Conservation (phyloP, 495 filamentous ascomycete species). For the Annulohypoxylon nitens region DNA sequence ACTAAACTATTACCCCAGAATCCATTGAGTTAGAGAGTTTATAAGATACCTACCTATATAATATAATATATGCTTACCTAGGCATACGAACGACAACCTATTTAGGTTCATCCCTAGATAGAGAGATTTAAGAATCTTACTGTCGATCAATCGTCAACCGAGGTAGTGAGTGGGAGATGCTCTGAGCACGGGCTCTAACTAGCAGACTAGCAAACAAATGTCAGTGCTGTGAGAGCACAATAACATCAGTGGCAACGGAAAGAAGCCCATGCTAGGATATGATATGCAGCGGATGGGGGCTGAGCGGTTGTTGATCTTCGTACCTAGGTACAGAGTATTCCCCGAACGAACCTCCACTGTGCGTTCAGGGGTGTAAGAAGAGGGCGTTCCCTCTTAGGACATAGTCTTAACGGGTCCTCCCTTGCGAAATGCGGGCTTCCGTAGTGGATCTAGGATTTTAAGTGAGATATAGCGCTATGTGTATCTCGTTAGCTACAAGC, state of each 20-base stretch:
- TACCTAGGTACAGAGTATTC: neutral
- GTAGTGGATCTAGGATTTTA: neutral
- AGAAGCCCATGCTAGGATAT: constrained; percentile 2
- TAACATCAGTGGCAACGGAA: constrained; percentile 4
- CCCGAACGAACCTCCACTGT: neutral
- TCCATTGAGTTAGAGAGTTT: neutral
- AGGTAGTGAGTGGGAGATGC: neutral
- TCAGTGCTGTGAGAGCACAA: neutral
- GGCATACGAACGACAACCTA: neutral
- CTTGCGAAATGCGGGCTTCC: constrained; percentile 4
- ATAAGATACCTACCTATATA: neutral
- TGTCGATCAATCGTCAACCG: neutral
- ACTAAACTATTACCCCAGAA: neutral
- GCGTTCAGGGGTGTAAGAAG: neutral
- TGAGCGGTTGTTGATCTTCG: constrained; percentile 6
- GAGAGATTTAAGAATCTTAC: constrained; percentile 3
- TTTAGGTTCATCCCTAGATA: no score
- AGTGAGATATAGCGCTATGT: neutral
- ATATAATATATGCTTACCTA: neutral
- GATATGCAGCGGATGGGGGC: constrained; percentile 10
- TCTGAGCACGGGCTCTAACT: neutral
- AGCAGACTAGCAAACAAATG: neutral
- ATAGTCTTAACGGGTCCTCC: constrained; percentile 2
- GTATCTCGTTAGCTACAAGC: neutral
- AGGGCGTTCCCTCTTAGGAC: neutral